Base-by-base conservation (phyloP, 192 early-diverging fungal species). In the Coemansia javaensis region DNA sequence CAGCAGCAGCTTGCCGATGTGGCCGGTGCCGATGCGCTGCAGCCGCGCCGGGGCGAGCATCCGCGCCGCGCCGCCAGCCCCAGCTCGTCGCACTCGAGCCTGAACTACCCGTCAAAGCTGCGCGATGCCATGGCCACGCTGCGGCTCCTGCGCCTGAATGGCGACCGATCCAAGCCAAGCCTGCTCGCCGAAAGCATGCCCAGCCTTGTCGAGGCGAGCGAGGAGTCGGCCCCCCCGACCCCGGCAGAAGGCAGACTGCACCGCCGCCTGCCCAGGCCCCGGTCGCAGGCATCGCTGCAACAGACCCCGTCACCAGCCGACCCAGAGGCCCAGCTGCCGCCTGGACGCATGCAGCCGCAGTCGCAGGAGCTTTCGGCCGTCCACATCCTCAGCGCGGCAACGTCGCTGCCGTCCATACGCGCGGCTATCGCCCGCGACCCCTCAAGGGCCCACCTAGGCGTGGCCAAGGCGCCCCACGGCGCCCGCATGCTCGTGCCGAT, bases 41-140 rank as follows among this genome's bases (percentile, higher is more conserved):
- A 41, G 25, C 42, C 38, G 13, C 61, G 61, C 12, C 61, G 43
- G 12, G 47, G 33, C 21, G 32, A n/a, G n/a, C n/a, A 51, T 23
- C 40, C 50, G 13, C 41, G 45, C 3, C 42, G 48, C 13, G 38
- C 47, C 8, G 40, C 51, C 40, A 73, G 69, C 30, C 69, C 69
- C 7, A 59, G 51, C 36, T 64, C 69, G 10, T 73, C 69, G 30
- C 69, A 73, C 13, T 53, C 69, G 8, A 73, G 56, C 17, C 57
- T 60, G 9, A 56, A 49, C 42, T 73, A 73, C 38, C 69, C 69
- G 35, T 73, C 69, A 12, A 73, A 73, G 46, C 57, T 73, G 33
- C 69, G 69, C 57, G 69, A 73, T 31, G 69, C 69, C 1, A 73
- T 73, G 69, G 69, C 69, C 28, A 73, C 69, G 21, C 49, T 73